Evolutionary conservation across 768 basidiomycete genomes (phyloP), one percentile per base, ranked within the genome.

Genomic region (Mrakia blollopis): DNA sequence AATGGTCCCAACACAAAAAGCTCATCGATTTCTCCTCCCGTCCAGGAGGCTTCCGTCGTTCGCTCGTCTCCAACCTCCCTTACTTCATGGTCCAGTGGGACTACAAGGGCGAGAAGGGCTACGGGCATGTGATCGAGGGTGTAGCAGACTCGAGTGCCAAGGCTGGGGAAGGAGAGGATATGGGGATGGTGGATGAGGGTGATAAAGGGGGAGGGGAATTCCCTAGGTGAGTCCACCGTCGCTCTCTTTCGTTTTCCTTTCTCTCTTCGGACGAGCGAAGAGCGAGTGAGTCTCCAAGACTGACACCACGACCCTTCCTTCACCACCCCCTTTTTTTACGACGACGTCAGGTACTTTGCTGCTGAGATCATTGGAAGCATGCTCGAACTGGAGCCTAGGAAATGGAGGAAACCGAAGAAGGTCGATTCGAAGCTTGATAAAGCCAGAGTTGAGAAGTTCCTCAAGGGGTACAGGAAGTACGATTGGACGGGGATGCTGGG

Each of bases 1-100:
- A 98, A 85, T 99, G 97, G 97, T 94, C 95, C 9, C 94, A 97
- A 81, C 95, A 99, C 85, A 94, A 93, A 83, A 98, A 98, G 82
- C 85, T 98, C 72, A 98, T 99, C 80, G 93, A 96, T 83, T 99
- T 99, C 82, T 88, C 92, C 3, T 85, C 89, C 13, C 87, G 93
- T 6, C 92, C 93, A 0, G 95, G 96, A 25, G 96, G 96, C 4
- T 98, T 98, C 86, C 87, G 95, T 60, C 88, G 96, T 0, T 90
- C 92, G 35, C 92, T 99, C 91, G 96, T 99, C 16, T 90, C 95
- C 3, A 97, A 98, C 81, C 85, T 99, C 41, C 97, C 97, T 0
- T 99, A 99, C 84, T 99, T 99, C 81, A 96, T 95, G 93, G 92
- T 98, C 10, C 94, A 96, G 80, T 99, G 96, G 83, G 97, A 99